Evolutionary conservation across 148 eudicot genomes (phyloP).

Genomic region (Rhododendron ferrugineum): DNA sequence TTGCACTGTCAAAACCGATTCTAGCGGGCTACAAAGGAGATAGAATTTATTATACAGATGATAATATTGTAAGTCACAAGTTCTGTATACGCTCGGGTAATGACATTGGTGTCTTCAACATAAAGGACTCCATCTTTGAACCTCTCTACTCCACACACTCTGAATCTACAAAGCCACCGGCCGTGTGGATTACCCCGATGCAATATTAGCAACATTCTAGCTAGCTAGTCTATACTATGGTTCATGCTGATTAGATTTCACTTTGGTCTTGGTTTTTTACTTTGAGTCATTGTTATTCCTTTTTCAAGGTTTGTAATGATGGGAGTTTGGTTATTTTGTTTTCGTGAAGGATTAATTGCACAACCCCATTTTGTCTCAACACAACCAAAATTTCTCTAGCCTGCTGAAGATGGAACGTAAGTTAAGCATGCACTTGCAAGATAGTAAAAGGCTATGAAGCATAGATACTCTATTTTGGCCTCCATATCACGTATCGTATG

Average conservation of each 20-base stretch:
- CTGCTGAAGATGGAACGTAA: no score
- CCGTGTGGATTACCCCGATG: not conserved
- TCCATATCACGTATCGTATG: no score
- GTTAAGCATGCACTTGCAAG: no score
- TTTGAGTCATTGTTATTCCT: no score
- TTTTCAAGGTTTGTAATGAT: not conserved
- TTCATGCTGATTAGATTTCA: not conserved
- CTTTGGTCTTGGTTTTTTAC: not conserved
- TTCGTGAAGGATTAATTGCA: not conserved
- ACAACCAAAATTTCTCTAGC: no score
- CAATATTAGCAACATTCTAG: not conserved
- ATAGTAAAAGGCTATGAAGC: no score
- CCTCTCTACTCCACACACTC: not conserved
- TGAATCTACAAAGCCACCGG: not conserved
- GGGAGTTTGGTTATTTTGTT: not conserved
- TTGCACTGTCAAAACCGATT: not conserved
- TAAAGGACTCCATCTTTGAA: not conserved
- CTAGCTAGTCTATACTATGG: not conserved
- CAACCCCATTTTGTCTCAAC: not conserved
- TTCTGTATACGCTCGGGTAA: not conserved
- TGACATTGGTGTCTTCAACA: not conserved
- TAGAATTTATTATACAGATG: not conserved
- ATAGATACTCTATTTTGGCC: no score
- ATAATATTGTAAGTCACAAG: not conserved
- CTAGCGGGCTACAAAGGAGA: not conserved